These are phyloP conservation scores for Clohesyomyces aquaticus DNA, from an alignment of 495 filamentous ascomycete species.

Conservation along the genomic window DNA sequence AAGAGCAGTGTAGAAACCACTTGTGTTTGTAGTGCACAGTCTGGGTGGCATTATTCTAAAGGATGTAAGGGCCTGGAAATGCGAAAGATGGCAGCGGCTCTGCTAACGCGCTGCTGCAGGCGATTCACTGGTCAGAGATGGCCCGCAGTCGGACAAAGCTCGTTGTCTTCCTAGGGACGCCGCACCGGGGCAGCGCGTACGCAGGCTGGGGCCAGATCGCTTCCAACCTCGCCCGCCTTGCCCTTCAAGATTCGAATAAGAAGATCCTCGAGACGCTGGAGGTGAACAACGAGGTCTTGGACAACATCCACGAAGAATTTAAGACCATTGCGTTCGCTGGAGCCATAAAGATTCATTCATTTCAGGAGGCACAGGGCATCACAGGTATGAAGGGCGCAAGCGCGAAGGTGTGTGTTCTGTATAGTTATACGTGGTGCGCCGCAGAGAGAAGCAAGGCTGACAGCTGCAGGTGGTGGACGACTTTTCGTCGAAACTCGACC, in stretches of 20 bases:
- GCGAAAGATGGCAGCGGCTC: background rate
- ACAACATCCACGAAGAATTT: conserved; percentile 49
- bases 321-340: conserved; percentile 33
- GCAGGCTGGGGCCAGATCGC: conserved; percentile 46
- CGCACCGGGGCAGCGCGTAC: conserved; percentile 48
- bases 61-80: conserved; percentile 39
- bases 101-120: conserved; percentile 9
- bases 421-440: background rate
- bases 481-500: conserved; percentile 47
- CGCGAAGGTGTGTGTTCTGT: conserved; percentile 42
- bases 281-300: conserved; percentile 48
- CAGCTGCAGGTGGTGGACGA: conserved; percentile 43
- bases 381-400: conserved; percentile 48
- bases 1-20: conserved; percentile 34
- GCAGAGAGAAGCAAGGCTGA: conserved; percentile 18
- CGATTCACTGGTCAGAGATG: conserved; percentile 42
- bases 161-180: conserved; percentile 51
- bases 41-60: conserved; percentile 51
- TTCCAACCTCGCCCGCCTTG: conserved; percentile 40
- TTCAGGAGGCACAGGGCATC: conserved; percentile 49
- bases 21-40: conserved; percentile 51
- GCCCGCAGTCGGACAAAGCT: conserved; percentile 42
- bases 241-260: conserved; percentile 42
- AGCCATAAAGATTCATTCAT: conserved; percentile 49
- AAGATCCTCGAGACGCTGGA: conserved; percentile 42